phyloP scores from a whole-genome alignment of 805 yeast genomes.

The Lipomyces anomalus region DNA sequence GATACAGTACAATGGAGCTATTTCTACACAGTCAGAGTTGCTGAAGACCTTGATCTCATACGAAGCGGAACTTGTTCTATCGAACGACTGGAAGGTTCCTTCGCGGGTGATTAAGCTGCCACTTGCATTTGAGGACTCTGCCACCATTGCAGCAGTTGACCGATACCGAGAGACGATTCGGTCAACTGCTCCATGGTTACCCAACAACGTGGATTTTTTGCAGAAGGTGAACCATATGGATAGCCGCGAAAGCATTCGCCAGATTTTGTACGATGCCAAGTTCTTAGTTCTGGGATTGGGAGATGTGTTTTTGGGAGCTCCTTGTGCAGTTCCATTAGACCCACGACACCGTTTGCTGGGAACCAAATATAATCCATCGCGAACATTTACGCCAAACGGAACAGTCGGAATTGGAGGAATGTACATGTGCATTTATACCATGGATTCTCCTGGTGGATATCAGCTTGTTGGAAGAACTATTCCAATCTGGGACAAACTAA shows the following conservation, averaged over 20 bases:
- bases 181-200: slow-evolving; percentile 93
- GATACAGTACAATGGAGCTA: slow-evolving; percentile 68
- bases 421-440: slow-evolving; percentile 97
- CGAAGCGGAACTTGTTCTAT: slow-evolving; percentile 68
- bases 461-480: slow-evolving; percentile 94
- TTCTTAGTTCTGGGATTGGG: slow-evolving; percentile 93
- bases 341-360: slow-evolving; percentile 93
- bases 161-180: slow-evolving; percentile 93
- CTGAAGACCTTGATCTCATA: slow-evolving; percentile 62
- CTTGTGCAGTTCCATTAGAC: slow-evolving; percentile 96
- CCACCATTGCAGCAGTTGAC: slow-evolving; percentile 81
- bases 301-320: slow-evolving; percentile 96
- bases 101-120: slow-evolving; percentile 82
- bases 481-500: slow-evolving; percentile 95
- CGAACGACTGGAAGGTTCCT: slow-evolving; percentile 77
- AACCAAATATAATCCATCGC: slow-evolving; percentile 90
- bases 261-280: slow-evolving; percentile 82
- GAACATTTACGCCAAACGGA: slow-evolving; percentile 95
- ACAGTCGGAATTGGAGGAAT: slow-evolving; percentile 97
- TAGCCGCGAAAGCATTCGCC: slow-evolving; percentile 65
- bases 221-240: slow-evolving; percentile 76
- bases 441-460: slow-evolving; percentile 98
- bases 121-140: slow-evolving; percentile 92
- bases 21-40: slow-evolving; percentile 56
- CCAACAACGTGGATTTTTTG: slow-evolving; percentile 93